Conservation (phyloP, 768 basidiomycete genomes). For the Trametes coccinea region DNA sequence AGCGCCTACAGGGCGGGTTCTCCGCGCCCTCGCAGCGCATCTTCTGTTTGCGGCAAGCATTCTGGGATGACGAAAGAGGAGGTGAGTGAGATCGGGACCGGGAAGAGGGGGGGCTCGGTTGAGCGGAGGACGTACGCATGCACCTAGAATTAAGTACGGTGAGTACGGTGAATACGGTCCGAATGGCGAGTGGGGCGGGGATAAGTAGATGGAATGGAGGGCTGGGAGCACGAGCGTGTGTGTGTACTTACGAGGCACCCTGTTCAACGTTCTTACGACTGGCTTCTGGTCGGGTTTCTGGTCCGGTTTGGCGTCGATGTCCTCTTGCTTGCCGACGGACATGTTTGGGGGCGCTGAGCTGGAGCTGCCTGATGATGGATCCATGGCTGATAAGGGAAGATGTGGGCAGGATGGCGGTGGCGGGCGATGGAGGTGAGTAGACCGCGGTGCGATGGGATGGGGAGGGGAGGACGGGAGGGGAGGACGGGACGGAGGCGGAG, state of each 20-base stretch:
- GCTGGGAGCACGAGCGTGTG: neutral
- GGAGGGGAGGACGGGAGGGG: constrained; percentile 9
- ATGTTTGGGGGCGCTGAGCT: constrained; percentile 14
- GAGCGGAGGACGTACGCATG: constrained; percentile 59
- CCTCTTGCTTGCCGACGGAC: constrained; percentile 63
- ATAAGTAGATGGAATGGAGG: constrained; percentile 17
- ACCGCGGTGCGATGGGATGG: constrained; percentile 2
- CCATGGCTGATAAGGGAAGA: constrained; percentile 24
- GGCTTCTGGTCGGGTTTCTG: constrained; percentile 72
- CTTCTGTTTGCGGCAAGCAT: constrained; percentile 95
- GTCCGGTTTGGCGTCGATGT: constrained; percentile 39
- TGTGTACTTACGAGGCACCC: constrained; percentile 74
- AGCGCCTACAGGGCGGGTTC: constrained; percentile 94
- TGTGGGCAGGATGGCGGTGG: constrained; percentile 6
- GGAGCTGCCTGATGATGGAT: constrained; percentile 19
- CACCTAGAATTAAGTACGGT: constrained; percentile 48
- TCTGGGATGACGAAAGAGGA: constrained; percentile 45
- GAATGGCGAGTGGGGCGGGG: constrained; percentile 4
- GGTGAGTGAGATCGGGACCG: neutral
- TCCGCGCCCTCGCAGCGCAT: constrained; percentile 98
- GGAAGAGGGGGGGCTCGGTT: constrained; percentile 2
- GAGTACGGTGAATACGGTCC: constrained; percentile 24
- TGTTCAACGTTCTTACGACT: constrained; percentile 75
- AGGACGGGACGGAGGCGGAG: constrained; percentile 12
- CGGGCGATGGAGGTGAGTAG: neutral